Evolutionary conservation across 2,329 filamentous ascomycete species (phyloP).

Genomic region (Aspergillus fructus): DNA sequence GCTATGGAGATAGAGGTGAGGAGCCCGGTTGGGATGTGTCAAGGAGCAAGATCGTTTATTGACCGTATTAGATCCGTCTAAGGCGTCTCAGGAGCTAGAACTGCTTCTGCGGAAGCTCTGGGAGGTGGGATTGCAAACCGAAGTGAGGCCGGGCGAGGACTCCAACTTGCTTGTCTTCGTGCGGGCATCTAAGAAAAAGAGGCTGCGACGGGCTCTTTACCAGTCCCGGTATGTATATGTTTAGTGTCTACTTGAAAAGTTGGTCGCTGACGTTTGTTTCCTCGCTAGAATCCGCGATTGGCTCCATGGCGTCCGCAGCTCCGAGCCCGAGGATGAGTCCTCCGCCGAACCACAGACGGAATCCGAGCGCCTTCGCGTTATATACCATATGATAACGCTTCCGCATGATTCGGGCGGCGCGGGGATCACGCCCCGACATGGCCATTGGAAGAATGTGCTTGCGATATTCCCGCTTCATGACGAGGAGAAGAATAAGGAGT

Average conservation of each 20-base stretch:
- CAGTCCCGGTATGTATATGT: conserved; percentile 61
- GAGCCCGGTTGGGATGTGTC: not conserved
- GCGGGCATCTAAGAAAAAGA: conserved; percentile 68
- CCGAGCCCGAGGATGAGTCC: conserved; percentile 69
- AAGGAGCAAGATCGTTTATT: conserved; percentile 5
- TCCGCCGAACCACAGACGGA: conserved; percentile 82
- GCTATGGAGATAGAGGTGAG: conserved; percentile 66
- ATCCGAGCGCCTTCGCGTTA: conserved; percentile 81
- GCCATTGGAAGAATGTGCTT: conserved; percentile 71
- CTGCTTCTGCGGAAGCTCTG: conserved; percentile 75
- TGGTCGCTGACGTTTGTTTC: not conserved
- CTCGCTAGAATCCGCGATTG: conserved; percentile 77
- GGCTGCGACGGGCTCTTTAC: conserved; percentile 79
- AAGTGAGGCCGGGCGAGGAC: conserved; percentile 78
- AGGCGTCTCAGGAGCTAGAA: conserved; percentile 74
- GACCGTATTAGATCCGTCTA: conserved; percentile 56
- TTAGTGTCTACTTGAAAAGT: not conserved
- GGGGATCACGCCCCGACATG: conserved; percentile 68
- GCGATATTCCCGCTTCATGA: conserved; percentile 81
- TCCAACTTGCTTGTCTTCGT: conserved; percentile 81
- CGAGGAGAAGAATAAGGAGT: conserved; percentile 70
- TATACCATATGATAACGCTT: conserved; percentile 80
- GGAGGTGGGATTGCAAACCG: conserved; percentile 76
- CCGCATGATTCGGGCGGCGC: conserved; percentile 74
- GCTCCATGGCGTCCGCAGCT: conserved; percentile 83